These are phyloP conservation scores for Bipolaris bicolor DNA, from an alignment of 2,329 filamentous ascomycete genomes.

Conservation along the genomic window DNA sequence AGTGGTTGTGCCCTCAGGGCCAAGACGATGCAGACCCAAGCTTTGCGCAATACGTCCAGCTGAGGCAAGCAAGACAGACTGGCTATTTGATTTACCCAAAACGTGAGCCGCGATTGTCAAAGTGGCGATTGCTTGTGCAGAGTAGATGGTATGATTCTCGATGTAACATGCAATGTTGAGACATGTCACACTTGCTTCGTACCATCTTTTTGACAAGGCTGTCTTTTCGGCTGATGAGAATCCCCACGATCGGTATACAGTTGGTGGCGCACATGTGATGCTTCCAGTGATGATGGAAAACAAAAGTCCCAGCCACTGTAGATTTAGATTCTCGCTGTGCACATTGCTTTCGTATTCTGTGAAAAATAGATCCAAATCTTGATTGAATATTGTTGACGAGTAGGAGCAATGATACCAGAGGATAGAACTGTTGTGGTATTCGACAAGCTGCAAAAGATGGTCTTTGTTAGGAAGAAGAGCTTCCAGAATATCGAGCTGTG, in stretches of 20 bases:
- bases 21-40: constrained; percentile 53
- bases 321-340: constrained; percentile 41
- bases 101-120: constrained; percentile 56
- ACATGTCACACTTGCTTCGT: constrained; percentile 52
- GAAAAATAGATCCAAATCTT: constrained; percentile 7
- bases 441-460: constrained; percentile 30
- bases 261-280: constrained; percentile 49
- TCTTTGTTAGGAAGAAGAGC: constrained; percentile 35
- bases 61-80: constrained; percentile 54
- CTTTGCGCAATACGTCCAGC: constrained; percentile 56
- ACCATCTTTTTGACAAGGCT: constrained; percentile 52
- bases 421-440: constrained; percentile 46
- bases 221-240: constrained; percentile 48
- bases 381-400: constrained; percentile 27
- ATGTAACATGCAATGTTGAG: constrained; percentile 54
- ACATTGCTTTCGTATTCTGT: constrained; percentile 46
- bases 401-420: constrained; percentile 50
- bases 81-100: constrained; percentile 54
- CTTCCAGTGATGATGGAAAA: constrained; percentile 53
- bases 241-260: constrained; percentile 47
- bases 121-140: constrained; percentile 54
- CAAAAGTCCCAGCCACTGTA: constrained; percentile 54
- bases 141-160: constrained; percentile 47
- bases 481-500: constrained; percentile 39
- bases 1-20: constrained; percentile 16